Conservation (phyloP, 2,329 filamentous ascomycete genomes). For the Dactylellina sp. region DNA sequence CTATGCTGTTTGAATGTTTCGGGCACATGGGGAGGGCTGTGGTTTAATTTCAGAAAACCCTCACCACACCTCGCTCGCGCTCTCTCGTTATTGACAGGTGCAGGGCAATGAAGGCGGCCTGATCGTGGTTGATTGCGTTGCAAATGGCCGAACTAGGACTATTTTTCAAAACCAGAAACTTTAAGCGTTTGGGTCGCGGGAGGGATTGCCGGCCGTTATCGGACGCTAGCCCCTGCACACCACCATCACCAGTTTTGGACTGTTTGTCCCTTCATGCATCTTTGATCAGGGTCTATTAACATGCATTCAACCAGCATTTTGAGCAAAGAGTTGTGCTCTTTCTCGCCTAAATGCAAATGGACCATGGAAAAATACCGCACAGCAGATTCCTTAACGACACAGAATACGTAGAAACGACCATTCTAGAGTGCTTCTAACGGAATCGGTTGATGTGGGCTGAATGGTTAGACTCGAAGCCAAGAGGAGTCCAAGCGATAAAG, state of each 20-base stretch:
- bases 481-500: too few relatives aligned
- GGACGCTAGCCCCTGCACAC: conserved; percentile 26
- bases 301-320: conserved; percentile 5
- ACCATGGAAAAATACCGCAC: conserved; percentile 1
- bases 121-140: conserved; percentile 33
- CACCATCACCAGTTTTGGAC: background rate
- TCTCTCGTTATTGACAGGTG: background rate
- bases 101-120: conserved; percentile 27
- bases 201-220: conserved; percentile 52
- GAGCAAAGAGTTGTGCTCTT: conserved; percentile 6
- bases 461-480: too few relatives aligned
- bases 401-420: too few relatives aligned
- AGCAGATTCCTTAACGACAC: background rate
- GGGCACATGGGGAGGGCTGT: conserved; percentile 37
- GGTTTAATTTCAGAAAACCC: conserved; percentile 43
- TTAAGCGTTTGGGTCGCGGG: conserved; percentile 31
- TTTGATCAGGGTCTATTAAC: background rate
- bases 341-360: conserved; percentile 47
- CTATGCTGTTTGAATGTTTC: conserved; percentile 51
- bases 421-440: background rate
- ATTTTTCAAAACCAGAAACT: conserved; percentile 28
- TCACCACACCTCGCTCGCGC: conserved; percentile 4
- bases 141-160: conserved; percentile 10
- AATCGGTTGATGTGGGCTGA: too few relatives aligned
- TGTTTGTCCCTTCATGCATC: too few relatives aligned